Evolutionary conservation across 352 stramenopile species (phyloP).

Genomic region (Blastocystis sp.): DNA sequence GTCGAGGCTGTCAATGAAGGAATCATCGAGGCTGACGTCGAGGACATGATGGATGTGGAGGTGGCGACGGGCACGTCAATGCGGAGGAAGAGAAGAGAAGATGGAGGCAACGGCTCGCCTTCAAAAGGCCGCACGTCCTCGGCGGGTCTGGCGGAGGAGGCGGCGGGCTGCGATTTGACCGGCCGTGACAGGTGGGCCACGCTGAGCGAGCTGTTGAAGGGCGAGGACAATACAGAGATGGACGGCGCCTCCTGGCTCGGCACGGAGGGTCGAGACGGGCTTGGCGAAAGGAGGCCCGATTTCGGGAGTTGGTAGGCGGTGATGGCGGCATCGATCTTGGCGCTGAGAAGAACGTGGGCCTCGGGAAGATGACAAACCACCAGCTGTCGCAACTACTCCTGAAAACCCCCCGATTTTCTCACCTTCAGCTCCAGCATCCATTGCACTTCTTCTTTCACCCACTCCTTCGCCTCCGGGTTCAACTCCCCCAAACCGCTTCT

Average conservation of each 20-base stretch:
- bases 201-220: not conserved
- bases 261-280: not conserved
- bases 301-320: slow-evolving; percentile 10
- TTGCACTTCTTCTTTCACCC: not conserved
- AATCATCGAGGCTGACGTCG: too few relatives aligned
- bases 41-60: too few relatives aligned
- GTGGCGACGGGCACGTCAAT: not conserved
- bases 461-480: too few relatives aligned
- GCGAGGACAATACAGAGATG: not conserved
- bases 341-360: not conserved
- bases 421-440: not conserved
- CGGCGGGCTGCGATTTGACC: not conserved
- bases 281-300: not conserved
- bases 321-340: not conserved
- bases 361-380: not conserved
- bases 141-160: not conserved
- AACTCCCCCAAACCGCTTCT: not conserved
- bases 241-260: not conserved
- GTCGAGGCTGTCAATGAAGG: not conserved
- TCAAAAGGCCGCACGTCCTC: not conserved
- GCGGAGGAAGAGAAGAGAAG: not conserved
- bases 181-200: not conserved
- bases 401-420: not conserved
- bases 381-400: not conserved
- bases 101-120: not conserved